Conservation (phyloP, 805 yeast genomes). For the Priceomyces medius region DNA sequence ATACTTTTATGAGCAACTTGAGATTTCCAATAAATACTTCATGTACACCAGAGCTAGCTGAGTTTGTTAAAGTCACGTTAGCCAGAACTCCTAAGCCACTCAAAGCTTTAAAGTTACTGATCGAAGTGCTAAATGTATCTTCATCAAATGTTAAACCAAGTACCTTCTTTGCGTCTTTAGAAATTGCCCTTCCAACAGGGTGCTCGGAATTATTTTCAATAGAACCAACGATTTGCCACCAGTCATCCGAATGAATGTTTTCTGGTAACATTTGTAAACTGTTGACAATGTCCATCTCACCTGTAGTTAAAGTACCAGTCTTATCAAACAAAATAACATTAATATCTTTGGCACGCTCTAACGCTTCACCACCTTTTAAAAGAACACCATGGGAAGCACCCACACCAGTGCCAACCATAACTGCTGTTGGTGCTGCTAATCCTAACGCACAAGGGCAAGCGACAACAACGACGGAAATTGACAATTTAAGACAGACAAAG, state of each 20-base stretch:
- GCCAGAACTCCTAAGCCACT: slow-evolving; percentile 50
- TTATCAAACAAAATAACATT: slow-evolving; percentile 82
- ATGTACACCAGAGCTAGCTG: slow-evolving; percentile 14
- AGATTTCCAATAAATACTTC: slow-evolving; percentile 55
- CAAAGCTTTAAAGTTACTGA: slow-evolving; percentile 35
- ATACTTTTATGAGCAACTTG: slow-evolving; percentile 33
- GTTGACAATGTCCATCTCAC: slow-evolving; percentile 56
- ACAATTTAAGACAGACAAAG: slow-evolving; percentile 69
- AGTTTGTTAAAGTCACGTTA: slow-evolving; percentile 27
- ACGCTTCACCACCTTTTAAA: slow-evolving; percentile 88
- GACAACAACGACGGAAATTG: slow-evolving; percentile 91
- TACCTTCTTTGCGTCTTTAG: slow-evolving; percentile 29
- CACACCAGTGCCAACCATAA: slow-evolving; percentile 98
- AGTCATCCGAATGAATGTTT: slow-evolving; percentile 18
- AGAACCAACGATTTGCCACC: slow-evolving; percentile 57
- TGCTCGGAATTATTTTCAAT: slow-evolving; percentile 79
- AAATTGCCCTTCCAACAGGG: slow-evolving; percentile 79
- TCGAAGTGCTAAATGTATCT: slow-evolving; percentile 28
- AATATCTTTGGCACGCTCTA: slow-evolving; percentile 69
- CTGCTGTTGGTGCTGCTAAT: slow-evolving; percentile 96
- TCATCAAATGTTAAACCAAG: slow-evolving; percentile 30
- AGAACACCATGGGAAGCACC: slow-evolving; percentile 89
- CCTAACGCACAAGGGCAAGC: slow-evolving; percentile 99
- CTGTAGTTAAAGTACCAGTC: slow-evolving; percentile 92
- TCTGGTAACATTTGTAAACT: slow-evolving; percentile 17